Evolutionary conservation across 768 basidiomycete genomes (phyloP).

Genomic region (Thelephora ganbajun): DNA sequence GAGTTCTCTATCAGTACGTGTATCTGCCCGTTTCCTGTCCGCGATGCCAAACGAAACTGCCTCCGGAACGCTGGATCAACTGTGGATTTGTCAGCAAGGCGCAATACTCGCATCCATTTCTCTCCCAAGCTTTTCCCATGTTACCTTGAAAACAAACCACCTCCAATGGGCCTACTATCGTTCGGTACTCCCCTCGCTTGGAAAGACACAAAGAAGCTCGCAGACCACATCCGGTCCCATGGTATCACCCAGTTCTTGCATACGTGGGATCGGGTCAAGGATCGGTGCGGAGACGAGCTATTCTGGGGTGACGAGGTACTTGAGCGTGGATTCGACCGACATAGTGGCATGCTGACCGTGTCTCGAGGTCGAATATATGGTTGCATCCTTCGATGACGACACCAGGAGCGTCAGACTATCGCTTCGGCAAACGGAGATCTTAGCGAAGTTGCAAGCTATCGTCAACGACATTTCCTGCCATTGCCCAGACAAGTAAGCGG

Average conservation of each 20-base stretch:
- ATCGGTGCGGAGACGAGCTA: slow-evolving; percentile 78
- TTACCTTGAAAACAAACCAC: slow-evolving; percentile 2
- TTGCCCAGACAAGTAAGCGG: slow-evolving; percentile 44
- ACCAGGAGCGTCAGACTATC: slow-evolving; percentile 77
- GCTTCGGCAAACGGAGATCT: slow-evolving; percentile 89
- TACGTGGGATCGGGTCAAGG: slow-evolving; percentile 87
- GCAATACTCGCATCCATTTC: too few species aligned
- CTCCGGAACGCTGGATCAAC: too few species aligned
- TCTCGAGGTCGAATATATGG: slow-evolving; percentile 88
- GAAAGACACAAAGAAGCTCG: slow-evolving; percentile 78
- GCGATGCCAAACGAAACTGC: too few species aligned
- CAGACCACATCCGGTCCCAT: slow-evolving; percentile 81
- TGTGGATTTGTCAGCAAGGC: too few species aligned
- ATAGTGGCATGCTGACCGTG: slow-evolving; percentile 8
- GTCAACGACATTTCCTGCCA: slow-evolving; percentile 51
- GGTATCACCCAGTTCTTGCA: slow-evolving; percentile 93
- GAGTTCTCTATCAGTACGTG: too few species aligned
- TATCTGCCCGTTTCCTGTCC: too few species aligned
- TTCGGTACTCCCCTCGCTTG: slow-evolving; percentile 89
- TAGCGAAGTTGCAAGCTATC: slow-evolving; percentile 59
- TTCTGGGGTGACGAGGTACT: slow-evolving; percentile 97
- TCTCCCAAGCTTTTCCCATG: too few species aligned
- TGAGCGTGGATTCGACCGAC: background rate
- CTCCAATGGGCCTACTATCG: slow-evolving; percentile 76
- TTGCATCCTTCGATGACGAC: slow-evolving; percentile 66